A percentile compares a stretch with the other conserved stretches of the same genome.
These are phyloP conservation scores for Clavaria fumosa DNA, from an alignment of 768 basidiomycete genomes.

Conservation along the genomic window DNA sequence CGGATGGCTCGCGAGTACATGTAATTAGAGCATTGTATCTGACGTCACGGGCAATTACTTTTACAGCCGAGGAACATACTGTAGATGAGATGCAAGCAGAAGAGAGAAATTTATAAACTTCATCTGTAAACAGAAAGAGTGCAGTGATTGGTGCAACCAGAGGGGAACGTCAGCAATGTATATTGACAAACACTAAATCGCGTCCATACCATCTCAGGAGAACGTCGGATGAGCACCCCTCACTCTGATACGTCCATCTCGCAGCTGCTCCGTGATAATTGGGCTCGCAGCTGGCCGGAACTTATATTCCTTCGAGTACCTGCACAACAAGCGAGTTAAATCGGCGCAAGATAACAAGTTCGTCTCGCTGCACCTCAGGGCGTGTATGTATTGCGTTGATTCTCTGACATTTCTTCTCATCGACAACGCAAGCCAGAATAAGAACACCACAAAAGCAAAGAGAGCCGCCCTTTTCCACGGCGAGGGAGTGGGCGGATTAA, in stretches of 20 bases:
- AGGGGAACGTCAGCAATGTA: too few species aligned
- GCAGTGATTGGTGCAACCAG: too few species aligned
- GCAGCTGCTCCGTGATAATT: slow-evolving; percentile 59
- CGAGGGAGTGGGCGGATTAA: slow-evolving; percentile 25
- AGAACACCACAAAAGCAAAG: slow-evolving; percentile 23
- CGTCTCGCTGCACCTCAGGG: too few species aligned
- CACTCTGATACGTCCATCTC: slow-evolving; percentile 51
- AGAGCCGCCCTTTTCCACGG: slow-evolving; percentile 32
- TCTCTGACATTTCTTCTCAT: slow-evolving; percentile 18
- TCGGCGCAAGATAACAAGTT: not conserved
- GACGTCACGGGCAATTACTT: too few species aligned
- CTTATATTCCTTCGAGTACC: slow-evolving; percentile 73
- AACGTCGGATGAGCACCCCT: slow-evolving; percentile 46
- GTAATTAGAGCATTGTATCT: too few species aligned
- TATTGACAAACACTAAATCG: too few species aligned
- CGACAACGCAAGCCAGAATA: slow-evolving; percentile 31
- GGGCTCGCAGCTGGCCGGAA: slow-evolving; percentile 78
- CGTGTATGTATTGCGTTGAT: slow-evolving; percentile 33
- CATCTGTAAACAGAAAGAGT: too few species aligned
- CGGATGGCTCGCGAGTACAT: too few species aligned
- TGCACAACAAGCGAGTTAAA: slow-evolving; percentile 15
- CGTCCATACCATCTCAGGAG: too few species aligned
- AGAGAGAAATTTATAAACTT: too few species aligned
- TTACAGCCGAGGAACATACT: too few species aligned
- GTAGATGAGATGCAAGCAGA: too few species aligned